Evolutionary conservation across 2,329 filamentous ascomycete species (phyloP), one percentile per base, ranked within the genome.

Genomic region (Alternaria sp.): DNA sequence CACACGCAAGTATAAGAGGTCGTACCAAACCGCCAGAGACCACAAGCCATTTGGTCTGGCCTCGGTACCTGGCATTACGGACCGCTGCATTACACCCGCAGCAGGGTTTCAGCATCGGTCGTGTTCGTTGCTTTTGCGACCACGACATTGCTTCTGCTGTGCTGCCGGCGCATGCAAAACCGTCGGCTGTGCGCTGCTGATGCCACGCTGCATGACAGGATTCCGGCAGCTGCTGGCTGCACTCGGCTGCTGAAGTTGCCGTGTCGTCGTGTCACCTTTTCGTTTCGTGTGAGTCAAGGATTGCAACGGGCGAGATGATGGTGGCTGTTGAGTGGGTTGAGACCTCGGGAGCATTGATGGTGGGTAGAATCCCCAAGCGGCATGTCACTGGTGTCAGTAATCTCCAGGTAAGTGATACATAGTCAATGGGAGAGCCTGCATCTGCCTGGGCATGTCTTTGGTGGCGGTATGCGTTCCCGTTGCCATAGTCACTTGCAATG

Each of bases 61-160:
- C 51, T 63, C 62, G 51, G 64, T 67, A 55, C 57, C 67, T 70
- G 61, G 60, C 62, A 61, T 49, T 59, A 49, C 60, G 61, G 59
- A 63, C 63, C 52, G 61, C 56, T 63, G 66, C 70, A 66, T 59
- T 52, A 40, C 51, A 62, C 60, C 46, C n/a, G 57, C 61, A 64
- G 54, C 63, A 58, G 47, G 43, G 62, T 62, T 56, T 60, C 63
- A 62, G 32, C 45, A 59, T 66, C 57, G 52, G 65, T 45, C 47
- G 52, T 61, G 65, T 68, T 62, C 61, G 62, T 58, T 67, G 59
- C 30, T 66, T 55, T 59, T 59, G 58, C 61, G 57, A 57, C 56
- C 54, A 62, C 60, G 57, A 51, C 50, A 53, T 59, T 53, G 36
- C 55, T 57, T 52, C 61, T 67, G 67, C 64, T 44, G 67, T 68